Base-by-base conservation (phyloP, 306 rosid genomes). In the Vigna trinervia region DNA sequence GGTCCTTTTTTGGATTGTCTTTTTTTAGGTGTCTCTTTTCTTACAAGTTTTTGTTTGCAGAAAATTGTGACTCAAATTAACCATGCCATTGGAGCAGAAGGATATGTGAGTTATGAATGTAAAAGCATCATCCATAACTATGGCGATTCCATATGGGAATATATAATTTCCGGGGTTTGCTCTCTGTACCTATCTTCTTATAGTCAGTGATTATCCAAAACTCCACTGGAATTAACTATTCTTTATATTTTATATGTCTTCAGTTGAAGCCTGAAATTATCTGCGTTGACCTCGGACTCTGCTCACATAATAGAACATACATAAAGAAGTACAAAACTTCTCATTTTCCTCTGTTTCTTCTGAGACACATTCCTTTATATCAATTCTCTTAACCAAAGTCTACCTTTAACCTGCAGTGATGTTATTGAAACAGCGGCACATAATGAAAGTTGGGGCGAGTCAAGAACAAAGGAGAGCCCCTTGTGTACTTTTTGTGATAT, bases 31-130 rank as follows among this genome's bases (percentile, higher is more conserved):
- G 14, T 56, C 39, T 56, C 59, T 78, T 80, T 64, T 57, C 71
- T 69, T 65, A 71, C 14, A 52, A 48, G 66, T 65, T 75, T 65
- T 65, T 66, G 73, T 69, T 81, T 74, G 60, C 63, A 90, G 95
- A 60, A 84, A 74, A 70, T 86, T 47, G 89, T 90, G 77, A 59
- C 92, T 81, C 92, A 90, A 83, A 90, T 90, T 65, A 88, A 90
- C 85, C 92, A 88, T 84, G 92, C 90, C 82, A 90, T 86, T 69
- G 95, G 95, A 81, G 95, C 92, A 59, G 86, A 86, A 72, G 92
- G 95, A 43, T 69, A 81, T 58, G 87, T 80, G 26, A 90, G 87
- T 73, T 82, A 75, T 82, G 92, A 90, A 86, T 90, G 96, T 83
- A 90, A 88, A 85, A 85, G 56, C 81, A 76, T 90, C 10, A 75